Evolutionary conservation across 2,329 filamentous ascomycete genomes (phyloP), one percentile per base, ranked within the genome.

Genomic region (Pyrenochaeta sp.): DNA sequence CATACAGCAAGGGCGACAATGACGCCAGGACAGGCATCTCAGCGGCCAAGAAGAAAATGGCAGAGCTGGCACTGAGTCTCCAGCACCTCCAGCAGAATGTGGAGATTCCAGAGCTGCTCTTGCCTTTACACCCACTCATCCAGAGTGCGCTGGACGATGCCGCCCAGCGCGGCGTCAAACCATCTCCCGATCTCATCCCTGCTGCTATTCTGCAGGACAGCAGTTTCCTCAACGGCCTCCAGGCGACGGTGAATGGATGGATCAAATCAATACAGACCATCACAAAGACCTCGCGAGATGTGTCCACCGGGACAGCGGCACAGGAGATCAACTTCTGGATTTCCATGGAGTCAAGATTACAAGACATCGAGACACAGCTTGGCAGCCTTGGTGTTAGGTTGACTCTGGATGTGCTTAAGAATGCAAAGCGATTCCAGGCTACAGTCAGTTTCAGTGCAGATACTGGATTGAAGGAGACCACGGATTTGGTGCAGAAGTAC

Each of bases 281-380:
- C 65, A 99, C 95, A 33, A 96, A 96, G 78, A 90, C 97, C 81
- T 91, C 92, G 35, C 88, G 92, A 69, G 95, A 99, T 67, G 87
- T 91, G 0, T 73, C 88, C 74, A 83, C 85, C 61, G 83, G 87
- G 29, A 96, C 92, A 18, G 95, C 95, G 29, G 94, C 91, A 51
- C 95, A 98, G 75, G 95, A 99, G 76, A 97, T 99, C 76, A 97
- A 97, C 76, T 99, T 99, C 72, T 99, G 95, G 95, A 77, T 99
- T 45, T 96, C 92, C 1, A 97, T 99, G 90, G 96, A 99, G 76
- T 90, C 89, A 14, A 91, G 93, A 4, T 78, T 99, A 60, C 93
- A 97, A 74, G 90, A 90, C 23, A 97, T 99, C 54, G 94, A 97
- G 74, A 86, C 84, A 35, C 94, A 98, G 75, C 84, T 99, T 51